Percentiles rank a stretch among this genome's conserved stretches.
Conservation (phyloP, 179 eudicot species). For the Dionaea muscipula region DNA sequence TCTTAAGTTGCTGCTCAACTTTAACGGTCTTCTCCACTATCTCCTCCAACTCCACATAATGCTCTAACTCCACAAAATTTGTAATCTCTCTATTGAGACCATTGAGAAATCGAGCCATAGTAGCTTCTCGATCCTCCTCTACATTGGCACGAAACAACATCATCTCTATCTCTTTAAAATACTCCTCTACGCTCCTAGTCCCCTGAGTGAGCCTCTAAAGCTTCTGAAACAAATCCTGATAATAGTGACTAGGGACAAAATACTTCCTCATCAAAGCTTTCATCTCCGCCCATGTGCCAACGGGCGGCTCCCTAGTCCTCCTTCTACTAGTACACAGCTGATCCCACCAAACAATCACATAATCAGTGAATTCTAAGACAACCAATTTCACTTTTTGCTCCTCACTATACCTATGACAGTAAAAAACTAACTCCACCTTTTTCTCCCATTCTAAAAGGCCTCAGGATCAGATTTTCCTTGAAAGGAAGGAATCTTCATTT, state of each 20-base stretch:
- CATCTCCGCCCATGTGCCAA: conserved; percentile 4
- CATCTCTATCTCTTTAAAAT: no score
- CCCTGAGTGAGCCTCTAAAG: no score
- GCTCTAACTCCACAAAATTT: conserved; percentile 1
- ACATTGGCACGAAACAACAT: no score
- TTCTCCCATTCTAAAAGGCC: conserved; percentile 4
- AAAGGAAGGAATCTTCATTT: background rate
- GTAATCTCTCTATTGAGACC: no score
- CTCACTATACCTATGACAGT: background rate
- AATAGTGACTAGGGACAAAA: conserved; percentile 2
- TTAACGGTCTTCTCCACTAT: background rate
- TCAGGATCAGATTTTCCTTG: no score
- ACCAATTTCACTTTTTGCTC: conserved; percentile 3
- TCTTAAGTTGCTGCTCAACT: no score
- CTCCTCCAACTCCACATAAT: background rate
- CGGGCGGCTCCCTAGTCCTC: no score
- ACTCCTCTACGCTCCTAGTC: no score
- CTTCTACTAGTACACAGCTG: no score
- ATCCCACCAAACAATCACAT: conserved; percentile 10
- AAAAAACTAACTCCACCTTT: conserved; percentile 3
- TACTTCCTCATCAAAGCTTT: conserved; percentile 4
- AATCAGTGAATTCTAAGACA: conserved; percentile 2
- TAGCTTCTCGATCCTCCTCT: no score
- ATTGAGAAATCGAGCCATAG: no score
- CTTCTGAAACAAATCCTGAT: background rate